Percentiles rank a stretch among this genome's conserved stretches.
phyloP scores from a whole-genome alignment of 176 grass and related monocot species.

The Oryza officinalis region DNA sequence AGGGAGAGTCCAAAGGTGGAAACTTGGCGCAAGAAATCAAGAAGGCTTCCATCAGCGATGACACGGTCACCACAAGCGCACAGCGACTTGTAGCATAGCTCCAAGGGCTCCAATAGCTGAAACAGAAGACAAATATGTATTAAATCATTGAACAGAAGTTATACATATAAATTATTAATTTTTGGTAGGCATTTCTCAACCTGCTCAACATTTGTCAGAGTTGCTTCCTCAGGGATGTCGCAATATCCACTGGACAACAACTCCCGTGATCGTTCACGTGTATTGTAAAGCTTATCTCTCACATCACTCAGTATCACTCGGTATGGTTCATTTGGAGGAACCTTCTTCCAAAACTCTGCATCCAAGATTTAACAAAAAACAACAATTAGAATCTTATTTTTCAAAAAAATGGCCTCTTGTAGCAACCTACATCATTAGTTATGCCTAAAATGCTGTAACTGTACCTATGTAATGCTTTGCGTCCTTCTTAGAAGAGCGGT shows the following conservation, averaged over 20 bases:
- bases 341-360: constrained; percentile 89
- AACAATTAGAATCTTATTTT: not conserved
- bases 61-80: constrained; percentile 71
- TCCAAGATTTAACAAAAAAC: not conserved
- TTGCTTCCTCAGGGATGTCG: constrained; percentile 65
- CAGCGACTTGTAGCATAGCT: constrained; percentile 70
- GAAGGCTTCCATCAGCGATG: constrained; percentile 82
- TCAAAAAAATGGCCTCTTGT: not conserved
- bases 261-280: constrained; percentile 65
- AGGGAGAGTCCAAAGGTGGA: constrained; percentile 77
- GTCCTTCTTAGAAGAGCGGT: constrained; percentile 72
- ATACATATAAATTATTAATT: not conserved
- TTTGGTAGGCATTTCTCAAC: constrained; percentile 26
- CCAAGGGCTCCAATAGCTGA: constrained; percentile 71
- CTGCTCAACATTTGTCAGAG: constrained; percentile 66
- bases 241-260: constrained; percentile 70
- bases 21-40: constrained; percentile 83
- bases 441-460: constrained; percentile 11
- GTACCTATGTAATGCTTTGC: constrained; percentile 84
- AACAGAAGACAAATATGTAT: constrained; percentile 29
- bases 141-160: not conserved
- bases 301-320: constrained; percentile 75
- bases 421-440: not conserved
- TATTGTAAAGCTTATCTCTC: constrained; percentile 82
- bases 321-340: constrained; percentile 74